These are phyloP conservation scores for Barnettozyma sucrosica DNA, from an alignment of 805 yeast species.

Conservation along the genomic window DNA sequence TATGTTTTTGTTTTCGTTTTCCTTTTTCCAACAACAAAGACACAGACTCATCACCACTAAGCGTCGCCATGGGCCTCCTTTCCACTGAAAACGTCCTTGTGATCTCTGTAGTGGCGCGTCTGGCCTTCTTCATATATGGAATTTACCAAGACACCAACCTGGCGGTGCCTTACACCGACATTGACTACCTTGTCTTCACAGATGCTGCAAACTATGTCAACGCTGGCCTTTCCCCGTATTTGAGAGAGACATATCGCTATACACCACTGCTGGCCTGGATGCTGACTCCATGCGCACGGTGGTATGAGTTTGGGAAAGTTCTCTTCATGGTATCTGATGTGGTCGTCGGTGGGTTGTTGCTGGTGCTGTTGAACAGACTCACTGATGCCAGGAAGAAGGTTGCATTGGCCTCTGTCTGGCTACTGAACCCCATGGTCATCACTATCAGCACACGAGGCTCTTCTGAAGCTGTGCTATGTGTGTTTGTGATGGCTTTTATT, in stretches of 20 bases:
- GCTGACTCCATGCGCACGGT: constrained; percentile 59
- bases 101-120: constrained; percentile 35
- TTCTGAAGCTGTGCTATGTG: constrained; percentile 83
- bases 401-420: constrained; percentile 62
- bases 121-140: constrained; percentile 71
- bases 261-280: constrained; percentile 89
- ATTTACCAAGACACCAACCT: constrained; percentile 77
- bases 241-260: constrained; percentile 84
- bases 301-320: constrained; percentile 71
- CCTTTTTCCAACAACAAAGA: background rate
- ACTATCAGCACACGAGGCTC: constrained; percentile 92
- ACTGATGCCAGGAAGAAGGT: constrained; percentile 30
- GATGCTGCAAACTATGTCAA: constrained; percentile 80
- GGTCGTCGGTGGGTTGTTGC: constrained; percentile 65
- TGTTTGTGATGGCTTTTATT: constrained; percentile 57
- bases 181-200: constrained; percentile 88
- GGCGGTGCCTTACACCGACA: constrained; percentile 85
- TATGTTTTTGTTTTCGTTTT: background rate
- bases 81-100: constrained; percentile 5
- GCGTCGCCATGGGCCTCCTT: background rate
- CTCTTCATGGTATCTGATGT: constrained; percentile 75
- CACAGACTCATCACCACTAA: background rate
- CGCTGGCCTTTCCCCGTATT: constrained; percentile 59
- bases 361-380: constrained; percentile 31
- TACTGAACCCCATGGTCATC: constrained; percentile 90